Evolutionary conservation across 2,329 filamentous ascomycete species (phyloP), one percentile per base, ranked within the genome.

Genomic region (Aureobasidium musti): DNA sequence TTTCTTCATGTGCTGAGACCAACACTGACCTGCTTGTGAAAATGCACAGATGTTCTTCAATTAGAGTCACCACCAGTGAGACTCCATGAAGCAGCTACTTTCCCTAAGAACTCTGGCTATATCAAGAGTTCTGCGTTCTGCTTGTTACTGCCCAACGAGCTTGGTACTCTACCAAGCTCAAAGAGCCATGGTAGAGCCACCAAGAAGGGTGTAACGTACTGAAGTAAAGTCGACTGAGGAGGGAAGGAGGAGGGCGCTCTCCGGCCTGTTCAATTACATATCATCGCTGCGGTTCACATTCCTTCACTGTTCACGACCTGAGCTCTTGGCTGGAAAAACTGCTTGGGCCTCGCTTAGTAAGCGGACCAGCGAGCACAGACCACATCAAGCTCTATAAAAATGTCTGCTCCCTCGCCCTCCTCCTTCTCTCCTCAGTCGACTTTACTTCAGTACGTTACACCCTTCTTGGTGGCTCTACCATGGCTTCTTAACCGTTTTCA

Each of bases 341-440:
- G 10, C 33, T 11, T 0, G 33, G 10, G 33, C 30, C 17, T 10
- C 23, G 54, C 54, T 59, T 33, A 59, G 39, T 59, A 59, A 59
- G 54, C 54, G 19, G 13, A 21, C 0, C 17, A 7, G 10, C n/a
- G 5, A 3, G 57, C 57, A 61, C 57, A 61, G 57, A 37, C 57
- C 57, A 4, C n/a, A 23, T 49, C 28, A 19, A 37, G 28, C n/a
- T 37, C 13, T 49, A 61, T 61, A 37, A 47, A 60, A 47, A 2
- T 23, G 0, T 35, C 8, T 17, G 26, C 21, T 37, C 19, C 53
- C 59, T 61, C 65, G 53, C 66, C 53, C 63, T 68, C 59, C 50
- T 67, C 49, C 65, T 68, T 69, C 50, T 49, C 35, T 61, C 52
- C n/a, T 54, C 57, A 69, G 66, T 64, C 68, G 68, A 69, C 63